Percentiles rank a stretch among this genome's conserved stretches.
Conservation (phyloP, 306 rosid genomes). For the Vachellia collinsii region DNA sequence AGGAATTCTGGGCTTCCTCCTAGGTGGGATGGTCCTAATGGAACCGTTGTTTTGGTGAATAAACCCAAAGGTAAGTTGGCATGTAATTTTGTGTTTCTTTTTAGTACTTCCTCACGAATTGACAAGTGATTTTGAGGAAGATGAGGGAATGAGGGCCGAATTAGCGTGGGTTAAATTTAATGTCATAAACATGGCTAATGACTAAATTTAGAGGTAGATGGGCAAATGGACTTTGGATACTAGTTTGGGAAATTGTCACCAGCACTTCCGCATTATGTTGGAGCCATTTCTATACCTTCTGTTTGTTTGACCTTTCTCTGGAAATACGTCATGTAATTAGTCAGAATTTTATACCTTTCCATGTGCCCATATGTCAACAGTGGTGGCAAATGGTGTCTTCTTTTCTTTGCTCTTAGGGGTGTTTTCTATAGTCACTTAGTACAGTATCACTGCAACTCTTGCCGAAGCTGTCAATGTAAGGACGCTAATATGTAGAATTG, state of each 20-base stretch:
- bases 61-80: slow-evolving; percentile 80
- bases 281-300: background rate
- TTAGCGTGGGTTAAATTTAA: slow-evolving; percentile 1
- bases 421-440: background rate
- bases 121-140: slow-evolving; percentile 5
- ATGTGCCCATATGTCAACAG: slow-evolving; percentile 15
- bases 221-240: slow-evolving; percentile 7
- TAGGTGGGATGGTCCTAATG: slow-evolving; percentile 74
- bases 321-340: background rate
- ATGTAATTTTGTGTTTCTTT: background rate
- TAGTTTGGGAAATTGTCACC: background rate
- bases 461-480: background rate
- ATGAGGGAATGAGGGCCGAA: background rate
- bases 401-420: background rate
- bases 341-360: slow-evolving; percentile 11
- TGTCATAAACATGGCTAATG: background rate
- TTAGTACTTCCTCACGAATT: background rate
- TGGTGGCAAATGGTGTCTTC: slow-evolving; percentile 12
- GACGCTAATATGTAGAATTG: slow-evolving; percentile 28
- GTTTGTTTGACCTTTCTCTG: background rate
- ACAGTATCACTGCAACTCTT: too few relatives aligned
- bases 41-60: slow-evolving; percentile 85
- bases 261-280: background rate
- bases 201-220: slow-evolving; percentile 5
- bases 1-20: slow-evolving; percentile 82